phyloP scores from a whole-genome alignment of 352 stramenopile species.

The Pythium apleroticum region DNA sequence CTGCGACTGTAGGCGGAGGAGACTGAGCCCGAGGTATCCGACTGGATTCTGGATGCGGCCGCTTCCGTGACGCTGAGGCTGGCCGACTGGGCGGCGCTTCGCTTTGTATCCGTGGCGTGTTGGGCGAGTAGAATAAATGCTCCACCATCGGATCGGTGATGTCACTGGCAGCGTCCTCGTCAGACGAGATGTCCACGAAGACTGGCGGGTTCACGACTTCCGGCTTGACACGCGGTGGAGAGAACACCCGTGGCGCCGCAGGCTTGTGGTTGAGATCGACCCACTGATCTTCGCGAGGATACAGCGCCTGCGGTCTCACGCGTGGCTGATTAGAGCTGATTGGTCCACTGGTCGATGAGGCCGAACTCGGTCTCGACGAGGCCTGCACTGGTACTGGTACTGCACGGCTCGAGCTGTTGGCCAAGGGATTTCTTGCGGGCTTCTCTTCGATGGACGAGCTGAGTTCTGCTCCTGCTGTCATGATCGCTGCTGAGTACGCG shows the following conservation, averaged over 20 bases:
- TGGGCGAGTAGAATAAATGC: slow-evolving; percentile 79
- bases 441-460: not conserved
- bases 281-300: not conserved
- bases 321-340: not conserved
- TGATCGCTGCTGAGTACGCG: slow-evolving; percentile 58
- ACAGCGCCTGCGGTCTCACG: not conserved
- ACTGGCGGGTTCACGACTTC: slow-evolving; percentile 20
- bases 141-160: slow-evolving; percentile 70
- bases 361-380: not conserved
- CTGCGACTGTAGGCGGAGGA: slow-evolving; percentile 19
- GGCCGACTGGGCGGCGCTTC: not conserved
- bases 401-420: not conserved
- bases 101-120: slow-evolving; percentile 39
- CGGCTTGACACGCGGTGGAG: slow-evolving; percentile 8
- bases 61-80: slow-evolving; percentile 28
- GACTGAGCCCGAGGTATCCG: not conserved
- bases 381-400: not conserved
- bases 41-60: slow-evolving; percentile 28
- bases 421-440: not conserved
- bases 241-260: not conserved
- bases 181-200: slow-evolving; percentile 64
- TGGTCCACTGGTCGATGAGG: not conserved
- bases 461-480: slow-evolving; percentile 28
- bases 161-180: slow-evolving; percentile 65
- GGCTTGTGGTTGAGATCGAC: not conserved